phyloP scores from a whole-genome alignment of 148 eudicot genomes.

The Dianthus caryophyllus region DNA sequence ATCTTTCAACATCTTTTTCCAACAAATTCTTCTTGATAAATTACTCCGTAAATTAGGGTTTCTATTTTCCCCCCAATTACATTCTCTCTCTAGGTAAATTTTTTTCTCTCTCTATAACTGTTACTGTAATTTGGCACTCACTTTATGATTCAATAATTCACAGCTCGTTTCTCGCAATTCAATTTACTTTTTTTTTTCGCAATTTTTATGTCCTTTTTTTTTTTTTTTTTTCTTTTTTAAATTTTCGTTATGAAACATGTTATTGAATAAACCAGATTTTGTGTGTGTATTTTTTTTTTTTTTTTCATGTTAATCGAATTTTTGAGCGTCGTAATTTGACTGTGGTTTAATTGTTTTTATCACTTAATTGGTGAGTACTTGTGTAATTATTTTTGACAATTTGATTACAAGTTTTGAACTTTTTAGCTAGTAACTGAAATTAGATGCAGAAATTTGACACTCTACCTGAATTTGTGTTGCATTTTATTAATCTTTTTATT shows the following conservation, averaged over 20 bases:
- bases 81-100: slow-evolving; percentile 15
- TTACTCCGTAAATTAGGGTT: background rate
- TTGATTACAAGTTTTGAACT: background rate
- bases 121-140: background rate
- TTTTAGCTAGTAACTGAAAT: background rate
- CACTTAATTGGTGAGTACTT: background rate
- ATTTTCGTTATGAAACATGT: slow-evolving; percentile 3
- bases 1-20: slow-evolving; percentile 5
- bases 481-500: background rate
- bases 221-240: background rate
- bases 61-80: slow-evolving; percentile 7
- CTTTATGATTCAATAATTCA: background rate
- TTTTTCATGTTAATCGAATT: background rate
- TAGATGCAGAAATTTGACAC: slow-evolving; percentile 10
- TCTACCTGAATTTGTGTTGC: background rate
- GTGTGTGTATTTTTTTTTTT: background rate
- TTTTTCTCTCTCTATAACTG: background rate
- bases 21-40: background rate
- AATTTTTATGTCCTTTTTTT: slow-evolving; percentile 16
- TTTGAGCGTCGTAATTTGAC: background rate
- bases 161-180: slow-evolving; percentile 7
- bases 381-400: background rate
- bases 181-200: slow-evolving; percentile 8
- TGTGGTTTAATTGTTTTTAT: background rate
- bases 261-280: background rate